Percentiles rank a stretch among this genome's conserved stretches.
Conservation (phyloP, 768 basidiomycete genomes). For the Trametes gibbosa region DNA sequence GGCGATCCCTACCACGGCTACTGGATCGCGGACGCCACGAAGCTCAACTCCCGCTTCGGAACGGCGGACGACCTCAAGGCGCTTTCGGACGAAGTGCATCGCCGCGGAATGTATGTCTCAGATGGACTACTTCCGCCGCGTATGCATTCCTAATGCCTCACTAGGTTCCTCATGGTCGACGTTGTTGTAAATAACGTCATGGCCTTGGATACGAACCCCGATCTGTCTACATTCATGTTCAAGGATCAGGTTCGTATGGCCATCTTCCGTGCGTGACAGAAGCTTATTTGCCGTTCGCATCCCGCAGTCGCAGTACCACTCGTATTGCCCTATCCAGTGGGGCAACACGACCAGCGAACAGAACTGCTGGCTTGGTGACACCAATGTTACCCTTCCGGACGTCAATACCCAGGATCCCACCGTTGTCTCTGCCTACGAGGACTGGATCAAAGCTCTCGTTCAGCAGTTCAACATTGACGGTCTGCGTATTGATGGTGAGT, state of each 20-base stretch:
- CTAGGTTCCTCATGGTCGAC: conserved; percentile 80
- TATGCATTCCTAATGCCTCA: neutral
- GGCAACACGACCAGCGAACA: conserved; percentile 68
- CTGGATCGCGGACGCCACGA: conserved; percentile 69
- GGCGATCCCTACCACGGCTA: conserved; percentile 87
- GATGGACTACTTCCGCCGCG: neutral
- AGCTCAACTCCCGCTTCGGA: conserved; percentile 71
- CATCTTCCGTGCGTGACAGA: neutral
- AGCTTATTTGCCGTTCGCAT: neutral
- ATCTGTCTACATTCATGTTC: conserved; percentile 67
- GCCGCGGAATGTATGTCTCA: conserved; percentile 63
- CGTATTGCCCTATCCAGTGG: conserved; percentile 75
- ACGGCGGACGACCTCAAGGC: conserved; percentile 68
- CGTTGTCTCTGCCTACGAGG: conserved; percentile 60
- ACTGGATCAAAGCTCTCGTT: conserved; percentile 70
- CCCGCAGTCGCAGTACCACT: conserved; percentile 63
- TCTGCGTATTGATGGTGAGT: conserved; percentile 74
- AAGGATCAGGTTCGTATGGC: conserved; percentile 49
- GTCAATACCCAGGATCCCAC: conserved; percentile 68
- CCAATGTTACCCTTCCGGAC: conserved; percentile 70
- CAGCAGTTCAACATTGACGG: conserved; percentile 76
- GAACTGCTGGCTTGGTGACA: conserved; percentile 82
- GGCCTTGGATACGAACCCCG: conserved; percentile 54
- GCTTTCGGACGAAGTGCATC: conserved; percentile 64
- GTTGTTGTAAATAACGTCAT: conserved; percentile 87